Evolutionary conservation across 805 yeast genomes (phyloP).

Genomic region (Candida jianshihensis): DNA sequence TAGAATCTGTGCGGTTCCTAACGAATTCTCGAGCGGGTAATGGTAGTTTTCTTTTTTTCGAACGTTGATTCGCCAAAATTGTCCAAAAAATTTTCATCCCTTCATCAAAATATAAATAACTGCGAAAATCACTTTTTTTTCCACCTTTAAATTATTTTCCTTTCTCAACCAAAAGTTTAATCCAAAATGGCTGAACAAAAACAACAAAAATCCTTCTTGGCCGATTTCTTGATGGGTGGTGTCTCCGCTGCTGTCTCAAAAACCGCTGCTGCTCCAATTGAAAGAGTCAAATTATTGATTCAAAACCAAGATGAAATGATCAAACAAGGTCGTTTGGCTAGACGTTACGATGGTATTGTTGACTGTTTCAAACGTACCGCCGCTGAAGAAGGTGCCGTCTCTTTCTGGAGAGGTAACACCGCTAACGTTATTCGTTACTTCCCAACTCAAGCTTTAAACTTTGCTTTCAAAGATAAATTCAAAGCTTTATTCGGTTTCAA

Average conservation of each 20-base stretch:
- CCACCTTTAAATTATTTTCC: background rate
- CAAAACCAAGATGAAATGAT: conserved; percentile 96
- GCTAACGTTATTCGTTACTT: conserved; percentile 98
- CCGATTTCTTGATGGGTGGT: conserved; percentile 95
- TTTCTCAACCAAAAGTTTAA: background rate
- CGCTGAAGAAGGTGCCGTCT: conserved; percentile 82
- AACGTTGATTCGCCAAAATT: conserved; percentile 3
- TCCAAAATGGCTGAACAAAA: conserved; percentile 26
- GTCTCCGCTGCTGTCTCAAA: conserved; percentile 98
- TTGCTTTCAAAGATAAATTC: conserved; percentile 97
- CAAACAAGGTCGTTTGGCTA: conserved; percentile 91
- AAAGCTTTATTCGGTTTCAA: conserved; percentile 94
- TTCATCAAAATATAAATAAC: conserved; percentile 3
- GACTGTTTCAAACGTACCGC: conserved; percentile 96
- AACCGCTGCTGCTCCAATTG: conserved; percentile 95
- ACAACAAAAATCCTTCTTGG: conserved; percentile 41
- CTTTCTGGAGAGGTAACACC: conserved; percentile 99
- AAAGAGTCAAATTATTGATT: conserved; percentile 87
- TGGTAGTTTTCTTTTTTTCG: background rate
- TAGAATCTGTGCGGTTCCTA: too few relatives aligned
- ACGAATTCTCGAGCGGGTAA: conserved; percentile 1
- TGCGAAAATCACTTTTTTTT: conserved; percentile 1
- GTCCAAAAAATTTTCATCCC: background rate
- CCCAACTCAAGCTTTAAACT: conserved; percentile 99
- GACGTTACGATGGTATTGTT: conserved; percentile 79